Evolutionary conservation across 2,329 filamentous ascomycete species (phyloP).

Genomic region (Colletotrichum filicis): DNA sequence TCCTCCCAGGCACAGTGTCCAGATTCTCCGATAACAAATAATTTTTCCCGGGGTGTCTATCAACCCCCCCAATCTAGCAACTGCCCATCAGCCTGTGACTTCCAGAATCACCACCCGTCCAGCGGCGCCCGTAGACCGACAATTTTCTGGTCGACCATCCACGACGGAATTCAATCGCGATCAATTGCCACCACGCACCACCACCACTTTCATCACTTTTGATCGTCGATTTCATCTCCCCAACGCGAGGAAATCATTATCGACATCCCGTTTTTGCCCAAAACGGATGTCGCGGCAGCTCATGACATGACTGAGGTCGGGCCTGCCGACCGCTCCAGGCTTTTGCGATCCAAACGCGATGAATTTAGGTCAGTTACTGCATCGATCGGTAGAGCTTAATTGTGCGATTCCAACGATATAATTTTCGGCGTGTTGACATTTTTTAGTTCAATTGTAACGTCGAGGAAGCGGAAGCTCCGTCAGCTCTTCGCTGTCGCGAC

Average conservation of each 20-base stretch:
- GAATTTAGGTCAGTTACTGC: constrained; percentile 66
- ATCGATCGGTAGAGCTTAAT: constrained; percentile 57
- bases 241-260: constrained; percentile 44
- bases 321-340: constrained; percentile 72
- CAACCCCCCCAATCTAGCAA: constrained; percentile 35
- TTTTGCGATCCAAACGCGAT: constrained; percentile 73
- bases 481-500: constrained; percentile 86
- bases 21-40: constrained; percentile 34
- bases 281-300: constrained; percentile 77
- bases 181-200: constrained; percentile 35
- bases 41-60: constrained; percentile 33
- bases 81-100: constrained; percentile 31
- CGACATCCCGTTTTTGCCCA: constrained; percentile 67
- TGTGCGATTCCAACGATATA: constrained; percentile 60
- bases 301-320: constrained; percentile 79
- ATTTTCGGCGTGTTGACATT: constrained; percentile 56
- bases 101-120: constrained; percentile 31
- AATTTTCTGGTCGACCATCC: constrained; percentile 36
- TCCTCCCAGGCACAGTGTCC: constrained; percentile 16
- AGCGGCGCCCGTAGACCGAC: constrained; percentile 33
- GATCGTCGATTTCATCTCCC: constrained; percentile 42
- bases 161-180: constrained; percentile 37
- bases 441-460: constrained; percentile 77
- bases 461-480: constrained; percentile 90
- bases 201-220: constrained; percentile 34